These are phyloP conservation scores for Rosa hybrid DNA, from an alignment of 331 rosid genomes.

Conservation along the genomic window DNA sequence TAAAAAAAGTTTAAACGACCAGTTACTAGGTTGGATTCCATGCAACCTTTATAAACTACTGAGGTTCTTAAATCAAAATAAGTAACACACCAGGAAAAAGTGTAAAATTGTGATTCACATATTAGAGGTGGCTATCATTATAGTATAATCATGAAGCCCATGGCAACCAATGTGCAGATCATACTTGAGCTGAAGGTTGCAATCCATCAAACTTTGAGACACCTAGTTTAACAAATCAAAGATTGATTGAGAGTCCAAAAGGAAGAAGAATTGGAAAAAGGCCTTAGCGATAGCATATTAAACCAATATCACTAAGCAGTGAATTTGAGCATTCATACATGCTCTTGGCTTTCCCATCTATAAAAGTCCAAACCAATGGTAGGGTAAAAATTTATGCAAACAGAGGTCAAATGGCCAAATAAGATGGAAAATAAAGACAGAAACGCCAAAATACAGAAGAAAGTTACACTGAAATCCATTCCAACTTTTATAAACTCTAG, in stretches of 20 bases:
- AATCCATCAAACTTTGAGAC: neutral
- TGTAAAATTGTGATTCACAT: neutral
- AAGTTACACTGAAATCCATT: neutral
- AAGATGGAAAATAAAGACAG: neutral
- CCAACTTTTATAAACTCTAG: neutral
- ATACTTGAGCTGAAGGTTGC: conserved; percentile 9
- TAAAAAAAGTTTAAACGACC: neutral
- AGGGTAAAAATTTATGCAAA: neutral
- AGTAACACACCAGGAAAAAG: neutral
- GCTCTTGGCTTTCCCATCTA: neutral
- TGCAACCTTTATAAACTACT: neutral
- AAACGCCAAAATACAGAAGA: neutral
- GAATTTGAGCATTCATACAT: neutral
- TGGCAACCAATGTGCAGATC: conserved; percentile 15
- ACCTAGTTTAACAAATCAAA: neutral
- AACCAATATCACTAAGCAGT: neutral
- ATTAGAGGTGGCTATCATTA: neutral
- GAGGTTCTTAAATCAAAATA: neutral
- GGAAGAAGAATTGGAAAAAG: neutral
- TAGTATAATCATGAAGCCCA: neutral
- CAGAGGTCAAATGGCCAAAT: neutral
- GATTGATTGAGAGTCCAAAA: neutral
- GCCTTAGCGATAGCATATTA: neutral
- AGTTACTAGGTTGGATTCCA: neutral
- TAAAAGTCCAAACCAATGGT: neutral